Base-by-base conservation (phyloP, 108 stramenopile species). In the Nitzschia sp. region DNA sequence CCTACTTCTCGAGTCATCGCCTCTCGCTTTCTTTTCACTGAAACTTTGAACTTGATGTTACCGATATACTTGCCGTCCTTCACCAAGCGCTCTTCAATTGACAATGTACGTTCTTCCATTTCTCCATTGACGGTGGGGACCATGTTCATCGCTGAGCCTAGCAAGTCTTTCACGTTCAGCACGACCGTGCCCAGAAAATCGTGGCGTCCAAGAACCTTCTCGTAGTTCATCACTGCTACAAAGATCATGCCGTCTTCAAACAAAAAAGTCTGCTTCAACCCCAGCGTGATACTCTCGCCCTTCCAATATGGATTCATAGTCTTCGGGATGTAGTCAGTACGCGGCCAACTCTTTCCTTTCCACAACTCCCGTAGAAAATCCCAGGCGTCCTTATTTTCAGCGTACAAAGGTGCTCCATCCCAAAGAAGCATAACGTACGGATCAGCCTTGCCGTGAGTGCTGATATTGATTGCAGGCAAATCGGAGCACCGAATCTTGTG, bases 381-480 rank as follows among this genome's bases (percentile, higher is more conserved):
- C n/a, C 54, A 51, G 49, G 62, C 27, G 58, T 74, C 36, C 61
- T 60, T 35, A 27, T 46, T 59, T 19, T 70, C 27, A 11, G 61
- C 23, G 1, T 42, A 24, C 13, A 83, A 45, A 18, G 48, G 46
- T 33, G 72, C 78, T 27, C 76, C 75, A 30, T 81, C 82, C 24
- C 85, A 83, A 8, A 79, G 38, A 24, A 91, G 74, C 36, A 75
- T 53, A 21, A 91, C 54, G 61, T 84, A 91, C 9, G 90, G 87
- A 59, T 88, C 90, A 31, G 80, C 59, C 26, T 72, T 29, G 2
- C 84, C 83, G 18, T 55, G 47, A 27, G 64, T 47, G 54, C 82
- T 79, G 73, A 82, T 76, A 47, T 86, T 82, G 77, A 82, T 76
- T 19, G 59, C 71, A 27, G 85, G 80, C 13, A 91, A 73, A 61